phyloP scores from a whole-genome alignment of 257 asterid genomes.

The Anisodus tanguticus region DNA sequence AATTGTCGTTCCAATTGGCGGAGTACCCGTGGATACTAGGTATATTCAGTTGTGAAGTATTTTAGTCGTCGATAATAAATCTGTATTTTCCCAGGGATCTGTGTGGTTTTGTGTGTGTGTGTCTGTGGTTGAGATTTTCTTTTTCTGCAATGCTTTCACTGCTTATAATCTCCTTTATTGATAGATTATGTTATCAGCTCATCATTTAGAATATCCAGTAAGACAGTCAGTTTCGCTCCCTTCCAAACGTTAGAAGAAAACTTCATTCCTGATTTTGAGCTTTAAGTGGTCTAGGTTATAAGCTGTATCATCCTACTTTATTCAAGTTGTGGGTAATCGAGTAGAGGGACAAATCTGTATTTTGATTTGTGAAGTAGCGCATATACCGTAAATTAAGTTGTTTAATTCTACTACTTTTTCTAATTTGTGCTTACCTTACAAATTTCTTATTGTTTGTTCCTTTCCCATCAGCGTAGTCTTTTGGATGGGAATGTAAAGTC shows the following conservation, averaged over 20 bases:
- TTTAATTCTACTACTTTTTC: neutral
- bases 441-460: neutral
- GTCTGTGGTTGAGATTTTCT: neutral
- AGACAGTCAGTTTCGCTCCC: neutral
- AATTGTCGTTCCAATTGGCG: constrained; percentile 95
- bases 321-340: neutral
- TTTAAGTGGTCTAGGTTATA: too few relatives aligned
- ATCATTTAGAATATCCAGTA: neutral
- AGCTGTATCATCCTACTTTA: constrained; percentile 1
- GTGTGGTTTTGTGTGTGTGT: neutral
- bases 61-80: neutral
- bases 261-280: too few relatives aligned
- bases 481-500: neutral
- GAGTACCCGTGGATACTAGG: constrained; percentile 83
- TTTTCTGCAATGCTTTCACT: neutral
- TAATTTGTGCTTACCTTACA: neutral
- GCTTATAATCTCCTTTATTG: neutral
- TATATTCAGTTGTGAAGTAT: constrained; percentile 34
- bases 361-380: neutral
- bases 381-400: neutral
- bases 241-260: neutral
- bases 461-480: neutral
- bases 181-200: neutral
- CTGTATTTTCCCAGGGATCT: neutral
- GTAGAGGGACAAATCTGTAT: neutral